A percentile compares a stretch with the other conserved stretches of the same genome.
Evolutionary conservation across 2,329 filamentous ascomycete genomes (phyloP).

Genomic region (Pyricularia pennisetigena): DNA sequence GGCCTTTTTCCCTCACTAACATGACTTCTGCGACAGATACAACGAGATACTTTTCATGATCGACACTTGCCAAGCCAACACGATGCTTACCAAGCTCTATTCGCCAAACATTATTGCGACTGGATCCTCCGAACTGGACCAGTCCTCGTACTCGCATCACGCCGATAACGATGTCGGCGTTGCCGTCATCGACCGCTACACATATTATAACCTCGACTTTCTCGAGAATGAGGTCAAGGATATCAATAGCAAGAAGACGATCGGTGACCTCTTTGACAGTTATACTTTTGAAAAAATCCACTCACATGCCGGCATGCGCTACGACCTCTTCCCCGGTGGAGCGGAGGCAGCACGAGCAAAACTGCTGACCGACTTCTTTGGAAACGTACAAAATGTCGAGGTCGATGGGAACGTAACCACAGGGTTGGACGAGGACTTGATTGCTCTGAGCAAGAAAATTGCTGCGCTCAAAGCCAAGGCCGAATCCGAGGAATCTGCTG

Average conservation of each 20-base stretch:
- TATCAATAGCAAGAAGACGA: slow-evolving; percentile 74
- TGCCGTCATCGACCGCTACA: slow-evolving; percentile 96
- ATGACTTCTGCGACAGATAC: slow-evolving; percentile 45
- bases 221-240: slow-evolving; percentile 84
- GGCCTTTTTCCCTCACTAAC: not conserved
- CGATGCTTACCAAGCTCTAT: slow-evolving; percentile 98
- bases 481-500: slow-evolving; percentile 29
- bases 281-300: slow-evolving; percentile 95
- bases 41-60: slow-evolving; percentile 99
- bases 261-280: slow-evolving; percentile 92
- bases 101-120: slow-evolving; percentile 97
- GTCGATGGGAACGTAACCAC: slow-evolving; percentile 47
- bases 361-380: slow-evolving; percentile 92
- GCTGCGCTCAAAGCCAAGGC: slow-evolving; percentile 39
- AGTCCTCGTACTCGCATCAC: slow-evolving; percentile 95
- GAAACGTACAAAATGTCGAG: slow-evolving; percentile 95
- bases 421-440: slow-evolving; percentile 59
- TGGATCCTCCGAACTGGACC: slow-evolving; percentile 89
- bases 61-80: slow-evolving; percentile 98
- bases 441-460: slow-evolving; percentile 63
- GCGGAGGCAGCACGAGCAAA: slow-evolving; percentile 67
- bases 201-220: slow-evolving; percentile 97
- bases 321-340: slow-evolving; percentile 88
- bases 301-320: slow-evolving; percentile 81
- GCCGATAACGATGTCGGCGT: slow-evolving; percentile 97